Percentiles rank a stretch among this genome's conserved stretches.
These are phyloP conservation scores for Pyrus bretschneideri DNA, from an alignment of 306 rosid genomes.

Conservation along the genomic window DNA sequence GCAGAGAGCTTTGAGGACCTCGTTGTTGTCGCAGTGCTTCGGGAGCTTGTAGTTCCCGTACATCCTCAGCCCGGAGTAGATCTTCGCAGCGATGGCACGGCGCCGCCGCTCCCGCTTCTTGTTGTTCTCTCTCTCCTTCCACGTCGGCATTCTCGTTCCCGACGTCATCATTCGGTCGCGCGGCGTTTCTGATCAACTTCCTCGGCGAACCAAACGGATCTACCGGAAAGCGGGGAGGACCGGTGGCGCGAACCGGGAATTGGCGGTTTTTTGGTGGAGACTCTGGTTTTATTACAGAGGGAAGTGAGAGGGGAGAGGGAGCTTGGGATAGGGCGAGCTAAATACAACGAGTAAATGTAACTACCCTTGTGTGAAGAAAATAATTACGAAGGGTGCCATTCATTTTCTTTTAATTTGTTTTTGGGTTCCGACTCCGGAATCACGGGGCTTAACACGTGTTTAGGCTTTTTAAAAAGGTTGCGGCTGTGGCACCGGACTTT, in stretches of 20 bases:
- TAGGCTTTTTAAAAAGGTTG: slow-evolving; percentile 24
- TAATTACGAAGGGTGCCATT: slow-evolving; percentile 31
- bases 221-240: neutral
- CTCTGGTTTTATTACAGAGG: neutral
- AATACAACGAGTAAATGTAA: slow-evolving; percentile 8
- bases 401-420: neutral
- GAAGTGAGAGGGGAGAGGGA: neutral
- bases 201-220: slow-evolving; percentile 17
- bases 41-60: slow-evolving; percentile 62
- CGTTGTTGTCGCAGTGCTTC: slow-evolving; percentile 66
- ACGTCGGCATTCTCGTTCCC: slow-evolving; percentile 63
- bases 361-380: neutral
- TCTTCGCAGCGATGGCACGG: slow-evolving; percentile 65
- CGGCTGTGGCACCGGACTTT: neutral
- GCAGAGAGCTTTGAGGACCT: slow-evolving; percentile 63
- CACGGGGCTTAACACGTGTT: slow-evolving; percentile 46
- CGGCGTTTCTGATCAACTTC: slow-evolving; percentile 1
- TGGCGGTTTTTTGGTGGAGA: neutral
- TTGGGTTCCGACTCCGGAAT: slow-evolving; percentile 19
- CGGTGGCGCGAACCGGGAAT: slow-evolving; percentile 6
- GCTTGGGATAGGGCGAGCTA: slow-evolving; percentile 2
- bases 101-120: slow-evolving; percentile 54
- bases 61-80: slow-evolving; percentile 48
- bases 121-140: slow-evolving; percentile 67
- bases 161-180: slow-evolving; percentile 32